Percentiles rank a stretch among this genome's conserved stretches.
These are phyloP conservation scores for Knufia fluminis DNA, from an alignment of 2,329 filamentous ascomycete species.

Conservation along the genomic window DNA sequence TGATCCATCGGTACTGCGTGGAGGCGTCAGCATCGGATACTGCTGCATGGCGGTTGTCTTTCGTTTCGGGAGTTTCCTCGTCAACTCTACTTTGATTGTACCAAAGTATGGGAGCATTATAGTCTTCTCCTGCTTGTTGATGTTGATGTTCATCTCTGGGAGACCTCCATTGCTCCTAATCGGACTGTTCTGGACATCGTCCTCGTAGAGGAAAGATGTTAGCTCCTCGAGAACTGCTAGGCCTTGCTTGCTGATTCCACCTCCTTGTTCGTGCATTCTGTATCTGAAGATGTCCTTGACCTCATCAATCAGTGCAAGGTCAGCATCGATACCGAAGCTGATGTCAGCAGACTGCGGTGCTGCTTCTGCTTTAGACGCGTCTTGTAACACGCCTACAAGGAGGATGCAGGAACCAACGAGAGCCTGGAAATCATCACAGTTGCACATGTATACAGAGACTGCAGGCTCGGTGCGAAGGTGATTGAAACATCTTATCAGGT, in stretches of 20 bases:
- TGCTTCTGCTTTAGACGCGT: not conserved
- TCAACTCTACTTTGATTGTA: conserved; percentile 17
- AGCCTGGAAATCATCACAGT: conserved; percentile 21
- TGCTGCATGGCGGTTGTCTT: not conserved
- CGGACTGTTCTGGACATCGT: not conserved
- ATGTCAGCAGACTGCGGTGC: not conserved
- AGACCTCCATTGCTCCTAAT: not conserved
- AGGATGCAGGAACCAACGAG: conserved; percentile 18
- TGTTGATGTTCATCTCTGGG: not conserved
- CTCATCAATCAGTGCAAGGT: conserved; percentile 17
- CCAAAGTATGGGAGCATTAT: conserved; percentile 22
- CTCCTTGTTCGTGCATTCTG: conserved; percentile 15
- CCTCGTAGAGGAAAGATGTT: conserved; percentile 16
- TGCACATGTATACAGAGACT: conserved; percentile 20
- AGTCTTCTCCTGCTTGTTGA: conserved; percentile 10
- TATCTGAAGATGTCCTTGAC: conserved; percentile 22
- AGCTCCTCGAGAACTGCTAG: conserved; percentile 17
- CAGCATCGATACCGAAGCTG: conserved; percentile 11
- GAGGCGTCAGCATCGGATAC: not conserved
- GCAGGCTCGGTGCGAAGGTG: conserved; percentile 16
- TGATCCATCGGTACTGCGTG: not conserved
- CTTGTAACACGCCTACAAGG: conserved; percentile 15
- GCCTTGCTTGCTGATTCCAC: conserved; percentile 19
- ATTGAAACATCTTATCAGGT: conserved; percentile 17
- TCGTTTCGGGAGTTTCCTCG: conserved; percentile 8